phyloP scores from a whole-genome alignment of 192 early-diverging fungal species.

The Radiomyces spectabilis region DNA sequence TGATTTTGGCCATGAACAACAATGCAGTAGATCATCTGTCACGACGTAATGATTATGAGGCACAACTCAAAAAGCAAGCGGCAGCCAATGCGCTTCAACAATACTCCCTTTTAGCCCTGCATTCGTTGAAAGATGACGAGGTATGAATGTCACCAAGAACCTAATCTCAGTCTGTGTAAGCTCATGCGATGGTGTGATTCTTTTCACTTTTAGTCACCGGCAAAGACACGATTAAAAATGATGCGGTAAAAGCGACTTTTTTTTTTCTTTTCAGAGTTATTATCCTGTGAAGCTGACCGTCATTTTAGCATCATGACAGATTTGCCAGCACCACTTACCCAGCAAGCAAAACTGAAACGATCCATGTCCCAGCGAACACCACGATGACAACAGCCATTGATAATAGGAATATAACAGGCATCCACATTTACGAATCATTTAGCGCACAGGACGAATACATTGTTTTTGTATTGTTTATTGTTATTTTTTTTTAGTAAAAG shows the following conservation, averaged over 20 bases:
- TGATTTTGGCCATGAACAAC: no score
- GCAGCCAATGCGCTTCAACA: conserved; percentile 1
- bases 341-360: no score
- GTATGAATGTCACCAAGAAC: background rate
- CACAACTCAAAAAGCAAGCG: background rate
- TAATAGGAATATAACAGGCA: no score
- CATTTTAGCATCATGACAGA: no score
- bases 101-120: background rate
- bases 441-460: no score
- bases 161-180: background rate
- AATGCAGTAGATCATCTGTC: no score
- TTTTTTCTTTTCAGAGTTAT: no score
- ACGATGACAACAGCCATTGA: no score
- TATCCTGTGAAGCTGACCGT: no score
- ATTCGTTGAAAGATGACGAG: background rate
- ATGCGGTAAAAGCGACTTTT: conserved; percentile 8
- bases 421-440: no score
- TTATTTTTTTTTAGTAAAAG: conserved; percentile 66
- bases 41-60: background rate
- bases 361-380: no score
- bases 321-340: no score
- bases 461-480: background rate
- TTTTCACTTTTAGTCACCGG: background rate
- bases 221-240: conserved; percentile 1
- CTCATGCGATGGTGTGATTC: background rate